These are phyloP conservation scores for Lipomyces yamadae DNA, from an alignment of 805 yeast species.

Conservation along the genomic window DNA sequence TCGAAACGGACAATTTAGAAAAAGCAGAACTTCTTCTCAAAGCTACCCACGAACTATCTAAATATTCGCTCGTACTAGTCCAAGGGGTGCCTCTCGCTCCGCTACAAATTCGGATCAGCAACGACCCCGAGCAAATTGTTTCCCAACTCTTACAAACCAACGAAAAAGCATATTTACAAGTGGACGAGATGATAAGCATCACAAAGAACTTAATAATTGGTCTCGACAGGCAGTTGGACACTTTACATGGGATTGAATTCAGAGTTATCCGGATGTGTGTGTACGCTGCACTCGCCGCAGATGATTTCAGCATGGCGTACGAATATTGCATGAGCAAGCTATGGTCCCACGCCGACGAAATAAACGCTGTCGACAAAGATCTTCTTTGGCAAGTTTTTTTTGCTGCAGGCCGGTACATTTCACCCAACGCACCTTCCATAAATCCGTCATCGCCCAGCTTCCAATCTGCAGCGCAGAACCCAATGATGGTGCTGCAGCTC, in stretches of 20 bases:
- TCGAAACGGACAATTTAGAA: slow-evolving; percentile 24
- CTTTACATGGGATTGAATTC: slow-evolving; percentile 20
- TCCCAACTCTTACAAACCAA: slow-evolving; percentile 44
- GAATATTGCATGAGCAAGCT: slow-evolving; percentile 42
- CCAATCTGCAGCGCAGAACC: slow-evolving; percentile 6
- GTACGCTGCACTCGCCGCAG: slow-evolving; percentile 66
- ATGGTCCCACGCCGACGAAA: slow-evolving; percentile 25
- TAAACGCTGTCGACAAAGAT: slow-evolving; percentile 43
- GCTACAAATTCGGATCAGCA: slow-evolving; percentile 37
- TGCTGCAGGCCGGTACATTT: slow-evolving; percentile 67
- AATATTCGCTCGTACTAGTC: slow-evolving; percentile 41
- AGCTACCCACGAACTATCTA: slow-evolving; percentile 42
- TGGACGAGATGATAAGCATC: slow-evolving; percentile 37
- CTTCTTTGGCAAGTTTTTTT: slow-evolving; percentile 70
- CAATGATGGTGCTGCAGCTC: slow-evolving; percentile 40
- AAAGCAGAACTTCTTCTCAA: slow-evolving; percentile 39
- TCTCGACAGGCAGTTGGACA: slow-evolving; percentile 11
- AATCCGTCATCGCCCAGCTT: slow-evolving; percentile 24
- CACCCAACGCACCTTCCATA: slow-evolving; percentile 48
- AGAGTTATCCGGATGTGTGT: slow-evolving; percentile 53
- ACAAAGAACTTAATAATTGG: slow-evolving; percentile 25
- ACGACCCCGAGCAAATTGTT: slow-evolving; percentile 41
- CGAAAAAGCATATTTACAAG: slow-evolving; percentile 42
- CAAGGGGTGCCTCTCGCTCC: slow-evolving; percentile 43
- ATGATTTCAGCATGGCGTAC: slow-evolving; percentile 65